Conservation (phyloP, 768 basidiomycete genomes). For the Ephemerocybe angulata region DNA sequence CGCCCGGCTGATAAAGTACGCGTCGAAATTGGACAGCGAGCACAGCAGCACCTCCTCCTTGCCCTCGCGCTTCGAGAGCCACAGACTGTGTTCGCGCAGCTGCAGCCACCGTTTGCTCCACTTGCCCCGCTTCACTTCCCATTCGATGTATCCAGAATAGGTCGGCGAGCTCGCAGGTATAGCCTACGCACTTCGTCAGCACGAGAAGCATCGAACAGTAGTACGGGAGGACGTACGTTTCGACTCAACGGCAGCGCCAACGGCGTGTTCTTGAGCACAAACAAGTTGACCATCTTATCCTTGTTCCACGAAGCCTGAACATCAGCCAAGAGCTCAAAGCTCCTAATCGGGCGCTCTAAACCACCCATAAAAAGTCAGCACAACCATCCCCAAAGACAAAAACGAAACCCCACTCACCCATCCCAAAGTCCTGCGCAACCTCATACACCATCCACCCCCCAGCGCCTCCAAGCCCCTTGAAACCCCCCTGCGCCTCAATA, state of each 20-base stretch:
- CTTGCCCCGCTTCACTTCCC: conserved; percentile 88
- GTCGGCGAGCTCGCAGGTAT: conserved; percentile 45
- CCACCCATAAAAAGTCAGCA: conserved; percentile 11
- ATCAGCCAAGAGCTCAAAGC: conserved; percentile 79
- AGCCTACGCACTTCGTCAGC: conserved; percentile 23
- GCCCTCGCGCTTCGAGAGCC: conserved; percentile 89
- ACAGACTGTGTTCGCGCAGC: conserved; percentile 81
- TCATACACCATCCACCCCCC: conserved; percentile 90
- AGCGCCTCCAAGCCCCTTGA: conserved; percentile 55
- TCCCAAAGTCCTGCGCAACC: conserved; percentile 85
- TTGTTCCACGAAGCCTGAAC: conserved; percentile 87
- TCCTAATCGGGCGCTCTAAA: conserved; percentile 84
- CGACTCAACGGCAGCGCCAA: conserved; percentile 57
- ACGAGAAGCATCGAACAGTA: not conserved
- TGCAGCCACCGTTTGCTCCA: conserved; percentile 93
- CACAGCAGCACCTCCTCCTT: conserved; percentile 84
- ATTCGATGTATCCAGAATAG: conserved; percentile 70
- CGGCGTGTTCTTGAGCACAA: conserved; percentile 73
- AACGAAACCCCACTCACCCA: conserved; percentile 55
- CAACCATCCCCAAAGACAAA: not conserved
- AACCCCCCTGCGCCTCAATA: conserved; percentile 61
- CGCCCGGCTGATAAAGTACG: conserved; percentile 71
- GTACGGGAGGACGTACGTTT: conserved; percentile 47
- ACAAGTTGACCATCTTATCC: conserved; percentile 73
- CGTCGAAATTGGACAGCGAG: conserved; percentile 85